Conservation (phyloP, 352 stramenopile species). For the Phytophthora niederhauseri region DNA sequence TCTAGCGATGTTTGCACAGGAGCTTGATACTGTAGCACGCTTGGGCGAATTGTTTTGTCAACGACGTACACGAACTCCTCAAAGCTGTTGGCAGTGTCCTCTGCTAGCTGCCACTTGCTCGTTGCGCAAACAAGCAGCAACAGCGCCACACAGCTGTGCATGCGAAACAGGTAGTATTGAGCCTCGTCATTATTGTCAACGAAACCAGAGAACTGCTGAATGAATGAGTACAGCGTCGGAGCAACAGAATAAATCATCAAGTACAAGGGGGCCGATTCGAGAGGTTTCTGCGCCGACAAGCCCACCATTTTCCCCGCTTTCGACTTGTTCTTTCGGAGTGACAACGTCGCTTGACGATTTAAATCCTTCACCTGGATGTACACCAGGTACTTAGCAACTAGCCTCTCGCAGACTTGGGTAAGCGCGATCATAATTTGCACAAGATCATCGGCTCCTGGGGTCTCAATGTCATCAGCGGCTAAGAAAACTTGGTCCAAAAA, state of each 20-base stretch:
- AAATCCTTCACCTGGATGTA: constrained; percentile 52
- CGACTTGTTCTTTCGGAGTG: constrained; percentile 57
- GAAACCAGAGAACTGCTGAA: constrained; percentile 59
- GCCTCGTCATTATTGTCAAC: constrained; percentile 40
- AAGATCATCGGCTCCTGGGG: constrained; percentile 47
- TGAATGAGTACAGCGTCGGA: constrained; percentile 56
- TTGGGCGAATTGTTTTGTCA: constrained; percentile 47
- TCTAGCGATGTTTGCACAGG: constrained; percentile 28
- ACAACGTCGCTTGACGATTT: constrained; percentile 47
- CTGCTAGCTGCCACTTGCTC: constrained; percentile 44
- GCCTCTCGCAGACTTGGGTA: constrained; percentile 36
- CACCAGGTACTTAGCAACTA: constrained; percentile 42
- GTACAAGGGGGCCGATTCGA: constrained; percentile 44
- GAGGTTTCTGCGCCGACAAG: constrained; percentile 35
- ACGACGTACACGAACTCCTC: constrained; percentile 57
- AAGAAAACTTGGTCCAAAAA: constrained; percentile 69
- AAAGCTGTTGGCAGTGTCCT: constrained; percentile 33
- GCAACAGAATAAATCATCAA: constrained; percentile 48
- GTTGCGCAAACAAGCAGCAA: constrained; percentile 39
- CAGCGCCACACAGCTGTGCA: constrained; percentile 42
- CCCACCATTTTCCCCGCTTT: constrained; percentile 32
- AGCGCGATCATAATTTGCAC: constrained; percentile 40
- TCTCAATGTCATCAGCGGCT: constrained; percentile 60
- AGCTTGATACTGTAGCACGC: constrained; percentile 25
- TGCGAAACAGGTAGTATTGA: constrained; percentile 28